Base-by-base conservation (phyloP, 805 yeast genomes). In the Nematodospora valgi region DNA sequence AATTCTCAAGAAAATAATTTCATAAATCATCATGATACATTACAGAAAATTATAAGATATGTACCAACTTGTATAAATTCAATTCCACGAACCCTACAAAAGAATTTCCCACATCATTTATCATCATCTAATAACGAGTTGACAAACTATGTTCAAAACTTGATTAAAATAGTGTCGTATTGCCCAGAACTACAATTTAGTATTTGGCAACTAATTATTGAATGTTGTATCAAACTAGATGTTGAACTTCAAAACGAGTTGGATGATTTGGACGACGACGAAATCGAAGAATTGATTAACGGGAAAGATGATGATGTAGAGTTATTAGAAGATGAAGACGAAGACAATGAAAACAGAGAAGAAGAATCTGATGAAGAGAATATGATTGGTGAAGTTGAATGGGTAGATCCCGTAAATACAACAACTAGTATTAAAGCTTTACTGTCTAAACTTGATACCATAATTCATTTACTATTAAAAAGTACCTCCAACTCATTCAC, bases 221-320 rank as follows among this genome's bases (percentile, higher is more conserved):
- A 91, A 56, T 76, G 80, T 42, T 73, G 85, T 37, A 86, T 93
- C 40, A 84, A 86, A 45, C 68, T 93, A 30, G 98, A 91, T 59
- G 96, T 89, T 4, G 98, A 88, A 57, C 68, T 89, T 38, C 96
- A 87, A 51, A 87, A 86, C 52, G 93, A 84, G 48, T 62, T 86
- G 39, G 96, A 88, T 48, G 95, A 86, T 45, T 62, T 82, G 37
- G 95, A 85, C 52, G 93, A 85, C 45, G 72, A 66, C 23, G 65
- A 62, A 37, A 83, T 77, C 37, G 78, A 80, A 29, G 82, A 74
- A 18, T 56, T 66, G 23, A 62, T 66, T 13, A 61, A 62, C 39
- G 70, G 65, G 4, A 80, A 74, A 6, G 78, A 71, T 7, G 65
- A 63, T 36, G 82, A 75, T 35, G 77, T 80, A 28, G 80, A 72